Evolutionary conservation across 192 early-diverging fungal species (phyloP).

Genomic region (Rhizoclosmatium globosum): DNA sequence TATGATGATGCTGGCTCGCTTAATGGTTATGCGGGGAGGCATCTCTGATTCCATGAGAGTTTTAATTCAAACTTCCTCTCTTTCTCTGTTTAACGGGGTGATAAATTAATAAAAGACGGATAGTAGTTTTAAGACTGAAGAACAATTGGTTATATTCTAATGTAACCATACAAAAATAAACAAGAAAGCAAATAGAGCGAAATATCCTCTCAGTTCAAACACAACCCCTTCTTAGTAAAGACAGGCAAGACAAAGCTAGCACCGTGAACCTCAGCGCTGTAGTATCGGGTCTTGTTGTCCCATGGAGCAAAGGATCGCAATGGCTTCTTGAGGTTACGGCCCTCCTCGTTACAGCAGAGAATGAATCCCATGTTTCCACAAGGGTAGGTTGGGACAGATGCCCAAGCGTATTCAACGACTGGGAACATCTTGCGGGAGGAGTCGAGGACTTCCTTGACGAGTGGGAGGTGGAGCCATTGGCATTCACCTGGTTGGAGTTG

Average conservation of each 20-base stretch:
- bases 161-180: not conserved
- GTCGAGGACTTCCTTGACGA: slow-evolving; percentile 90
- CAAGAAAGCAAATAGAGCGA: not conserved
- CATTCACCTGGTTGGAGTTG: slow-evolving; percentile 79
- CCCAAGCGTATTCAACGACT: slow-evolving; percentile 92
- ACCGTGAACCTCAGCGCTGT: slow-evolving; percentile 92
- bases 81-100: too few species aligned
- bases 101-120: too few species aligned
- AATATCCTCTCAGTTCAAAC: not conserved
- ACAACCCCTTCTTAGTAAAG: slow-evolving; percentile 79
- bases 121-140: not conserved
- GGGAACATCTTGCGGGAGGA: slow-evolving; percentile 87
- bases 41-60: too few species aligned
- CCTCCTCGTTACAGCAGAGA: slow-evolving; percentile 87
- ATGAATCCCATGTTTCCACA: slow-evolving; percentile 97
- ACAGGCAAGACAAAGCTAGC: slow-evolving; percentile 93
- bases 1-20: too few species aligned
- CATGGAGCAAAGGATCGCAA: slow-evolving; percentile 85
- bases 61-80: too few species aligned
- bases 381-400: slow-evolving; percentile 96
- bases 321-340: slow-evolving; percentile 78
- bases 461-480: slow-evolving; percentile 94
- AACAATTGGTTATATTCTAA: not conserved
- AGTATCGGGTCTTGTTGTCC: slow-evolving; percentile 86
- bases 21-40: too few species aligned